phyloP scores from a whole-genome alignment of 2,329 filamentous ascomycete genomes.

The Chrysoporthe austroafricana region DNA sequence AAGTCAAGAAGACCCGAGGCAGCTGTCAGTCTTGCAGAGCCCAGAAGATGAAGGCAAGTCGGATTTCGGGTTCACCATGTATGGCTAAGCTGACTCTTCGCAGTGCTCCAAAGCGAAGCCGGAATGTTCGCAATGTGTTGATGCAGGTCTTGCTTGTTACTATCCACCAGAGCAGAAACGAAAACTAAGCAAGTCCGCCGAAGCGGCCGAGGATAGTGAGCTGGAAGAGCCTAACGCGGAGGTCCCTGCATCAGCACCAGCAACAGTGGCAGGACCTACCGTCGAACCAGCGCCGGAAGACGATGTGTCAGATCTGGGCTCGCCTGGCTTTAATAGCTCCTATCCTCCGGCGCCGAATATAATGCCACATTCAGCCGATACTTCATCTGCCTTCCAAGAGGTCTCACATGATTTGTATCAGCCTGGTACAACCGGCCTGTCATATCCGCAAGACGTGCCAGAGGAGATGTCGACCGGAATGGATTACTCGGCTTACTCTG shows the following conservation, averaged over 20 bases:
- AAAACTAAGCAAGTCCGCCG: slow-evolving; percentile 9
- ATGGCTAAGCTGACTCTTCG: background rate
- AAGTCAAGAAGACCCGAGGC: slow-evolving; percentile 38
- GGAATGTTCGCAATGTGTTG: slow-evolving; percentile 37
- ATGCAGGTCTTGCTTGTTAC: slow-evolving; percentile 25
- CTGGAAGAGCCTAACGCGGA: background rate
- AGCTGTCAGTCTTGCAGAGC: slow-evolving; percentile 39
- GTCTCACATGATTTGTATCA: slow-evolving; percentile 36
- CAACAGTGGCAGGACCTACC: slow-evolving; percentile 1
- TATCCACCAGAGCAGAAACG: slow-evolving; percentile 26
- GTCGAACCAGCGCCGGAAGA: slow-evolving; percentile 14
- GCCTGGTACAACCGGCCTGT: slow-evolving; percentile 33
- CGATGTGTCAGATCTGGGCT: slow-evolving; percentile 28
- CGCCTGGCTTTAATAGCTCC: slow-evolving; percentile 24
- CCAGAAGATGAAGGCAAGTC: slow-evolving; percentile 36
- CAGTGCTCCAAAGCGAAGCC: slow-evolving; percentile 42
- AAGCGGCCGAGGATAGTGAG: slow-evolving; percentile 10
- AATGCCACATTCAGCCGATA: slow-evolving; percentile 33
- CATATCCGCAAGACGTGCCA: slow-evolving; percentile 32
- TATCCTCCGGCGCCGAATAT: slow-evolving; percentile 35
- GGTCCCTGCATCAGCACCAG: background rate
- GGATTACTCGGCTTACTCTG: slow-evolving; percentile 21
- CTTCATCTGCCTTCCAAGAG: slow-evolving; percentile 27
- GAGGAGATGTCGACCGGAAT: slow-evolving; percentile 13
- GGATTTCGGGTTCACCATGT: background rate